Evolutionary conservation across 73 alveolate genomes (phyloP).

Genomic region (Tetrahymena elliotti): DNA sequence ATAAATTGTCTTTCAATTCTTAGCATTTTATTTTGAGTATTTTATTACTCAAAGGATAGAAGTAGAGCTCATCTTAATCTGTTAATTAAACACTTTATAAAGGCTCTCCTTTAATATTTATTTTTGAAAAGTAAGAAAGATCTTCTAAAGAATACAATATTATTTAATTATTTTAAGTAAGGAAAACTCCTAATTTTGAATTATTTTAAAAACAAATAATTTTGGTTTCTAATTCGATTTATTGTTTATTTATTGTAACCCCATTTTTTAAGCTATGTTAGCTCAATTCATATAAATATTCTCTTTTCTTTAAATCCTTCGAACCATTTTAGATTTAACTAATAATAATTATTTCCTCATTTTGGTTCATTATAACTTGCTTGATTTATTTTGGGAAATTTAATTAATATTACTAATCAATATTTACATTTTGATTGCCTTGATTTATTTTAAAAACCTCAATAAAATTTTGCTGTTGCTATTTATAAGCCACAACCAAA

Average conservation of each 20-base stretch:
- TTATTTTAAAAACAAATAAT: too few species aligned
- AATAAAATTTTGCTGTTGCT: too few species aligned
- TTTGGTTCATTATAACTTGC: neutral
- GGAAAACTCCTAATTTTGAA: neutral
- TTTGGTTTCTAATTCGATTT: neutral
- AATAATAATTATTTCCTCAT: neutral
- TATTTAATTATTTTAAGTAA: neutral
- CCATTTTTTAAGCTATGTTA: neutral
- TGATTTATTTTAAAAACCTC: neutral
- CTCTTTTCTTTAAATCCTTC: too few species aligned
- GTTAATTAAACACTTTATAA: neutral
- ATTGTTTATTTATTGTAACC: too few species aligned
- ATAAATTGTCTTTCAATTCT: neutral
- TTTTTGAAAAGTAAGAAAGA: neutral
- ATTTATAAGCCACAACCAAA: neutral
- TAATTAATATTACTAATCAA: neutral
- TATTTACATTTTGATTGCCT: too few species aligned
- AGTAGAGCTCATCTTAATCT: neutral
- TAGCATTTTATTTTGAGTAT: neutral
- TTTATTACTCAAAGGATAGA: neutral
- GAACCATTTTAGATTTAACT: neutral
- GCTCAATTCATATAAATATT: too few species aligned
- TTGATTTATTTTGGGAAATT: neutral
- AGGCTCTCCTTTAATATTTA: neutral
- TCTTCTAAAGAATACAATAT: neutral